Conservation (phyloP, 805 yeast species). For the Pichia occidentalis region DNA sequence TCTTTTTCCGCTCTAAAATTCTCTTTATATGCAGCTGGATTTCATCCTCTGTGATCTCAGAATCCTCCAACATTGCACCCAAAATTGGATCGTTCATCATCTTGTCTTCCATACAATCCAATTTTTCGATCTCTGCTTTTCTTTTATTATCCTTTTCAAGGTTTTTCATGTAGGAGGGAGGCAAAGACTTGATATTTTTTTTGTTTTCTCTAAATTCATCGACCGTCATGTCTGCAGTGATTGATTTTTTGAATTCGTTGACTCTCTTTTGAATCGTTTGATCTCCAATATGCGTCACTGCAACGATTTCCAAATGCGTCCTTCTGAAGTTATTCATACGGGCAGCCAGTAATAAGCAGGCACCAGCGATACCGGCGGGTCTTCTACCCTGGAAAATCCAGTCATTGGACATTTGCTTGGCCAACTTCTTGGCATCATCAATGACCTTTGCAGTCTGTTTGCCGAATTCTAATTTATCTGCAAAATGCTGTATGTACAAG, state of each 20-base stretch:
- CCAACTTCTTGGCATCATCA: slow-evolving; percentile 79
- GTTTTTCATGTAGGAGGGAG: slow-evolving; percentile 75
- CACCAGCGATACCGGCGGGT: slow-evolving; percentile 98
- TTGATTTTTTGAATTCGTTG: slow-evolving; percentile 77
- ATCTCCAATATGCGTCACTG: slow-evolving; percentile 92
- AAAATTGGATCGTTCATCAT: slow-evolving; percentile 37
- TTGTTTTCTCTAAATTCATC: slow-evolving; percentile 55
- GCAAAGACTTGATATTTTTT: slow-evolving; percentile 46
- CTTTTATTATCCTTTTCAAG: slow-evolving; percentile 41
- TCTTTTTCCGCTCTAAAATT: slow-evolving; percentile 24
- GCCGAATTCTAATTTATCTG: slow-evolving; percentile 80
- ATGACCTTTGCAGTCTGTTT: slow-evolving; percentile 66
- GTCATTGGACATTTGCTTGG: slow-evolving; percentile 86
- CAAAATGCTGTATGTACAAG: slow-evolving; percentile 87
- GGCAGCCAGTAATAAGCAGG: slow-evolving; percentile 86
- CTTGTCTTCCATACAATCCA: slow-evolving; percentile 35
- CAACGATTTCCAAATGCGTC: slow-evolving; percentile 88
- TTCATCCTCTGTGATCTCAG: slow-evolving; percentile 40
- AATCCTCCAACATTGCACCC: slow-evolving; percentile 38
- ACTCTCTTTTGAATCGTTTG: slow-evolving; percentile 87
- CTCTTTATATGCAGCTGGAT: slow-evolving; percentile 30
- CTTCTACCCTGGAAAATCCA: slow-evolving; percentile 97
- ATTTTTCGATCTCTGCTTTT: slow-evolving; percentile 22
- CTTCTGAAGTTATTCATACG: slow-evolving; percentile 94
- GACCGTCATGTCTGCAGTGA: slow-evolving; percentile 67